These are phyloP conservation scores for Hypomontagnella monticulosa DNA, from an alignment of 495 filamentous ascomycete genomes.

Conservation along the genomic window DNA sequence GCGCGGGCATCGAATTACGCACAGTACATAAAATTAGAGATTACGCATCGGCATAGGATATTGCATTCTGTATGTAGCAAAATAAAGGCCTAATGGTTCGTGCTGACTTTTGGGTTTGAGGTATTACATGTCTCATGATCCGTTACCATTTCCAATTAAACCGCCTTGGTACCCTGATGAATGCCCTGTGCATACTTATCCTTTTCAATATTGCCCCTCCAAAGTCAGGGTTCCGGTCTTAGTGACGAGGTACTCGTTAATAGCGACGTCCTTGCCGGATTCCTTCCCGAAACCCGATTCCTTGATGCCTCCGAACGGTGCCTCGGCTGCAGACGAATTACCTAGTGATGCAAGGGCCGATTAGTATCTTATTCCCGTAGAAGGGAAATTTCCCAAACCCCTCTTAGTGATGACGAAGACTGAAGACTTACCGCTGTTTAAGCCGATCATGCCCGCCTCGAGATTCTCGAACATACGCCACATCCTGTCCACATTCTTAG, in stretches of 20 bases:
- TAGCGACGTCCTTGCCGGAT: conserved; percentile 75
- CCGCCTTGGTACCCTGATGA: too few species aligned
- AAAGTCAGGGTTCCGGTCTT: conserved; percentile 76
- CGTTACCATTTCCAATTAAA: too few species aligned
- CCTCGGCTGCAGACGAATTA: conserved; percentile 73
- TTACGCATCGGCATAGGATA: conserved; percentile 14
- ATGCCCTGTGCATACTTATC: neutral
- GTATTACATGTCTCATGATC: too few species aligned
- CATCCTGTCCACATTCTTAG: conserved; percentile 75
- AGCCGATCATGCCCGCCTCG: conserved; percentile 79
- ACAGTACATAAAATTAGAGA: conserved; percentile 25
- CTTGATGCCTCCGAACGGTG: conserved; percentile 80
- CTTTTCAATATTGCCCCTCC: conserved; percentile 63
- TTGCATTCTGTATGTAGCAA: conserved; percentile 14
- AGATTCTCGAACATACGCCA: conserved; percentile 78
- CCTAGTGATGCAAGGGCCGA: conserved; percentile 41
- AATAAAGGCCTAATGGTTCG: neutral
- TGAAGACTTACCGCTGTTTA: conserved; percentile 67
- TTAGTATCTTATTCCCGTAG: neutral
- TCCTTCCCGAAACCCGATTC: conserved; percentile 82
- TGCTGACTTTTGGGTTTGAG: too few species aligned
- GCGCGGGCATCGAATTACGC: conserved; percentile 1
- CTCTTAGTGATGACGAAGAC: neutral
- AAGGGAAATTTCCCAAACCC: too few species aligned
- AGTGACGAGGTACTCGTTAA: conserved; percentile 74